These are phyloP conservation scores for Phytophthora cryptogea DNA, from an alignment of 352 stramenopile species.

Conservation along the genomic window DNA sequence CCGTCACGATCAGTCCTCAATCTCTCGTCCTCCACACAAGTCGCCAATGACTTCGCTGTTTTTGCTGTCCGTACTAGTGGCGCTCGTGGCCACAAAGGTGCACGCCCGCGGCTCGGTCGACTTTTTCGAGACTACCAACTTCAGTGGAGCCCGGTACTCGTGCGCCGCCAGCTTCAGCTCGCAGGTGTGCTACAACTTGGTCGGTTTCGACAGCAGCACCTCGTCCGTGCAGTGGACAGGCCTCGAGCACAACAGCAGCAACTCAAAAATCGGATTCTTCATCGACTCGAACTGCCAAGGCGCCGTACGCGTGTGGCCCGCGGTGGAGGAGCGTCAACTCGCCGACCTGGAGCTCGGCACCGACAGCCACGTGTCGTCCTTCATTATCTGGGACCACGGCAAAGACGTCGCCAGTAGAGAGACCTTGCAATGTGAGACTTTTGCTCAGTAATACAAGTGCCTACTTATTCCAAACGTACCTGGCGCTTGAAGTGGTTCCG, in stretches of 20 bases:
- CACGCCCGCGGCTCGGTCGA: conserved; percentile 1
- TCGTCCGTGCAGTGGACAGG: not conserved
- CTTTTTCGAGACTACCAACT: conserved; percentile 1
- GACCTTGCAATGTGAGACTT: conserved; percentile 4
- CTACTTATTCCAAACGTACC: too few relatives aligned
- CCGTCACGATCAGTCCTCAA: not conserved
- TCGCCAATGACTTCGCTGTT: not conserved
- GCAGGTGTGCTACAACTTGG: conserved; percentile 1
- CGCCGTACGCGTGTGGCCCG: not conserved
- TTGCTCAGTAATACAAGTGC: not conserved
- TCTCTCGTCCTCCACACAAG: not conserved
- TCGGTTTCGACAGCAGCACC: not conserved
- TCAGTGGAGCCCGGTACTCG: not conserved
- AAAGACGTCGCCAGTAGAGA: conserved; percentile 4
- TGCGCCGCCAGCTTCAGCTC: conserved; percentile 2
- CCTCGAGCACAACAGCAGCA: conserved; percentile 3
- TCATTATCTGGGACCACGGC: conserved; percentile 2
- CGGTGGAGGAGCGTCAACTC: not conserved
- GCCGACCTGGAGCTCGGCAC: conserved; percentile 2
- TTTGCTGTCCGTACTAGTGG: not conserved
- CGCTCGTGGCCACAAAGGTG: not conserved
- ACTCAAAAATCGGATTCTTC: conserved; percentile 4
- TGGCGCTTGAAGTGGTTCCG: conserved; percentile 7
- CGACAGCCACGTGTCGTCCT: conserved; percentile 1
- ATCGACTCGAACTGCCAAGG: conserved; percentile 5